Base-by-base conservation (phyloP, 2,329 filamentous ascomycete species). In the Penicillium janthinellum region DNA sequence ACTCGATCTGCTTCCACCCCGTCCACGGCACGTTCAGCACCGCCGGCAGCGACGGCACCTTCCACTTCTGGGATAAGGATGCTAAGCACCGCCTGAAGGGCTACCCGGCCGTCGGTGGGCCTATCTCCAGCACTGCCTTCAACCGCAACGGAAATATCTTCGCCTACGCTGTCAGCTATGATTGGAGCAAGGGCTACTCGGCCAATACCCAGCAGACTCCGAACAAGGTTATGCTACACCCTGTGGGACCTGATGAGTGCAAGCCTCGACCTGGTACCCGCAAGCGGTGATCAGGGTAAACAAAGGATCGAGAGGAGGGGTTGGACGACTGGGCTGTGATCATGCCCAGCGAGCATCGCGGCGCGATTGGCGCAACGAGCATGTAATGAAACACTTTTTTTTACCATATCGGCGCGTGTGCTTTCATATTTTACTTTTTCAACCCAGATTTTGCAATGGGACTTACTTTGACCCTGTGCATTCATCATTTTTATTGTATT, bases 11-110 rank as follows among this genome's bases (percentile, higher is more conserved):
- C 25, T 98, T 98, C 87, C 95, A 99, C 79, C 95, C 95, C 1
- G 84, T 90, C 12, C 93, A 97, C 77, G 95, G 95, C 71, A 99
- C 95, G n/a, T 99, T 99, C 81, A 96, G 90, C 79, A 99, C 95
- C 2, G 92, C 95, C 50, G 95, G 95, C 57, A 90, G 89, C 37
- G 95, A 99, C 77, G 95, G 95, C 56, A 97, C 95, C 0, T 99
- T 98, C 70, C 73, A 79, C 69, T 83, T 85, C 75, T 86, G 84
- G 84, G 95, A 99, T 71, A 93, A 93, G 80, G 90, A 94, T 71
- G 91, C 91, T 60, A 95, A 95, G 79, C 90, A 95, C 78, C 84
- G 91, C 39, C 84, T 95, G 62, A 95, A 95, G 83, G 95, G 95
- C 14, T 99, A 93, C 72, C 91, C 91, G 49, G 83, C 86, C 25